Conservation (phyloP, 768 basidiomycete genomes). For the Boletus rubropictus region DNA sequence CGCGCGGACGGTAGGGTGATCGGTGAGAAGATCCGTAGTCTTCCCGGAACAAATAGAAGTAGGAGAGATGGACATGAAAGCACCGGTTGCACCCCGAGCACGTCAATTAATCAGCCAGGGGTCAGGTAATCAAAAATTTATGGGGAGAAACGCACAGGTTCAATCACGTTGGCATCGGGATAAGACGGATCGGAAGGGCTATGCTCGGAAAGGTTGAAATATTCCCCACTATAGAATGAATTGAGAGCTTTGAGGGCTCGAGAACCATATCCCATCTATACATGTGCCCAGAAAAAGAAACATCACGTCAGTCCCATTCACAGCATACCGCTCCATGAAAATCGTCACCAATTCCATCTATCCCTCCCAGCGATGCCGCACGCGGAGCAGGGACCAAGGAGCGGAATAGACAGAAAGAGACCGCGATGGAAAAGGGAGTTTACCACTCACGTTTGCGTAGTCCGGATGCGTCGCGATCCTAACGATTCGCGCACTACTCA, state of each 20-base stretch:
- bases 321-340: neutral
- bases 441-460: conserved; percentile 69
- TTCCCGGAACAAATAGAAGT: conserved; percentile 17
- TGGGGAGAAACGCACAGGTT: conserved; percentile 32
- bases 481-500: conserved; percentile 89
- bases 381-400: neutral
- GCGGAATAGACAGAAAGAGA: neutral
- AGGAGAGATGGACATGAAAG: neutral
- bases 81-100: neutral
- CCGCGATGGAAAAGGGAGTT: neutral
- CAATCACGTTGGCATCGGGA: conserved; percentile 49
- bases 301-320: conserved; percentile 1
- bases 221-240: conserved; percentile 89
- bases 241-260: conserved; percentile 83
- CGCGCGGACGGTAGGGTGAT: conserved; percentile 68
- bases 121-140: neutral
- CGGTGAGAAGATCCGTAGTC: conserved; percentile 62
- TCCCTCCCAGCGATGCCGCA: neutral
- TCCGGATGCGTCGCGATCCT: conserved; percentile 95
- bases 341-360: neutral
- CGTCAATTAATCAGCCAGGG: conserved; percentile 1
- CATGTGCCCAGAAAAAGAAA: neutral
- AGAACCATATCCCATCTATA: conserved; percentile 94
- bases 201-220: conserved; percentile 78
- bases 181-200: conserved; percentile 46